These are phyloP conservation scores for Metschnikowia bowlesiae DNA, from an alignment of 805 yeast species.

Conservation along the genomic window DNA sequence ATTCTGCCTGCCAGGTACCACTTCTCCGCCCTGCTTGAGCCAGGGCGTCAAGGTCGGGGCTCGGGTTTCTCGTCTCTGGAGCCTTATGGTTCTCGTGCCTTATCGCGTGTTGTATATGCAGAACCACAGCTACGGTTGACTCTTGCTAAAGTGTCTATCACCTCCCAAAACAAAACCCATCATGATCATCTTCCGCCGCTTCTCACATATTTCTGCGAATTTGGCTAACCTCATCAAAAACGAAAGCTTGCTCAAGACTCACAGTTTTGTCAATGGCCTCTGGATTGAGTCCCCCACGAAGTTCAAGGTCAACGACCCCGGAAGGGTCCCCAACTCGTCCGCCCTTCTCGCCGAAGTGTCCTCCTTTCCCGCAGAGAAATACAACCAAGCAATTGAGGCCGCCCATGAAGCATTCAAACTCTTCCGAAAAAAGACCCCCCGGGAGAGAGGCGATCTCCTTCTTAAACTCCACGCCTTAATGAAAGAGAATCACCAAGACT, in stretches of 20 bases:
- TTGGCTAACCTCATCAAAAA: constrained; percentile 32
- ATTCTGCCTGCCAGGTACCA: too few species aligned
- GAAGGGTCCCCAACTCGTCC: constrained; percentile 41
- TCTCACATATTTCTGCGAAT: constrained; percentile 3
- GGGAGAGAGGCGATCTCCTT: constrained; percentile 53
- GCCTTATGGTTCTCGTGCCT: neutral
- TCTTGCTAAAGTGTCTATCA: neutral
- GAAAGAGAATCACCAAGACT: constrained; percentile 56
- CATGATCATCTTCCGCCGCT: constrained; percentile 1
- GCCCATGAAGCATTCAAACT: constrained; percentile 51
- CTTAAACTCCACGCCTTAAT: constrained; percentile 50
- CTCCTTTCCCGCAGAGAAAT: constrained; percentile 46
- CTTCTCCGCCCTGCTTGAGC: too few species aligned
- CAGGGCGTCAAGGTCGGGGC: too few species aligned
- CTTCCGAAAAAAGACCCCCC: constrained; percentile 51
- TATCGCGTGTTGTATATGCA: neutral
- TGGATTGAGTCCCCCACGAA: constrained; percentile 52
- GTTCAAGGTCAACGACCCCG: constrained; percentile 76
- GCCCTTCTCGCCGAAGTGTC: constrained; percentile 50
- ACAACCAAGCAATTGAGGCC: constrained; percentile 50
- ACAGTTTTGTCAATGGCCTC: constrained; percentile 66
- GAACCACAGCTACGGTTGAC: neutral
- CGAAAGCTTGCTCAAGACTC: constrained; percentile 50
- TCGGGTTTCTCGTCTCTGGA: neutral
- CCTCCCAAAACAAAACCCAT: neutral